These are phyloP conservation scores for Lichina pygmaea DNA, from an alignment of 495 filamentous ascomycete genomes.

Conservation along the genomic window DNA sequence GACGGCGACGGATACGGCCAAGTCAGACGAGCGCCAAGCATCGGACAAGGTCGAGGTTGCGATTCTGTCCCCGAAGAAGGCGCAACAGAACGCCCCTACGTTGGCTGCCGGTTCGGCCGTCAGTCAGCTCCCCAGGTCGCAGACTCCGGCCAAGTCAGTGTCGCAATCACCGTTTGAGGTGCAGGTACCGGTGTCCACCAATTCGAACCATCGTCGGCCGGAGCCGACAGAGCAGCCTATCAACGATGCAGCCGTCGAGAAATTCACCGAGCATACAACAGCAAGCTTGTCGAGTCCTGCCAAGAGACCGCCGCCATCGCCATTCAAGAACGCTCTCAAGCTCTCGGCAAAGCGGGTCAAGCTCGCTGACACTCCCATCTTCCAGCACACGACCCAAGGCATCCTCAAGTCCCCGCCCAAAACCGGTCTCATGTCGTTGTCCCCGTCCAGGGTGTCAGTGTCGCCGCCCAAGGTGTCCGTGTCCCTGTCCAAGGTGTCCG, in stretches of 20 bases:
- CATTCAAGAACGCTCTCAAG: conserved; percentile 19
- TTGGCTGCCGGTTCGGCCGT: conserved; percentile 18
- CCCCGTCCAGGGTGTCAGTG: no score
- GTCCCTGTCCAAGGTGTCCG: no score
- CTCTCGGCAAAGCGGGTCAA: conserved; percentile 4
- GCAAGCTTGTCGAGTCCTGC: conserved; percentile 16
- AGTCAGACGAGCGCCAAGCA: background rate
- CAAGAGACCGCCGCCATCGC: conserved; percentile 20
- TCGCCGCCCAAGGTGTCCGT: no score
- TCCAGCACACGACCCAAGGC: background rate
- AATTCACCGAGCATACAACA: background rate
- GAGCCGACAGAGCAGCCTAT: background rate
- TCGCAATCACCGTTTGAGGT: conserved; percentile 17
- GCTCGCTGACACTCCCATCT: background rate
- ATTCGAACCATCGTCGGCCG: background rate
- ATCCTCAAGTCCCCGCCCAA: background rate
- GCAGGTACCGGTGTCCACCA: background rate
- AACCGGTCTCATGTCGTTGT: background rate
- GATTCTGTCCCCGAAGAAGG: conserved; percentile 29
- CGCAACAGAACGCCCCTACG: conserved; percentile 19
- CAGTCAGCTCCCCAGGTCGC: conserved; percentile 20
- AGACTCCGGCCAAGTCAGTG: conserved; percentile 13
- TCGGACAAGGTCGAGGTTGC: conserved; percentile 6
- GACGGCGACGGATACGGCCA: background rate
- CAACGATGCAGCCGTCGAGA: background rate